phyloP scores from a whole-genome alignment of 345 rosid genomes.

The Raphanus sativus region DNA sequence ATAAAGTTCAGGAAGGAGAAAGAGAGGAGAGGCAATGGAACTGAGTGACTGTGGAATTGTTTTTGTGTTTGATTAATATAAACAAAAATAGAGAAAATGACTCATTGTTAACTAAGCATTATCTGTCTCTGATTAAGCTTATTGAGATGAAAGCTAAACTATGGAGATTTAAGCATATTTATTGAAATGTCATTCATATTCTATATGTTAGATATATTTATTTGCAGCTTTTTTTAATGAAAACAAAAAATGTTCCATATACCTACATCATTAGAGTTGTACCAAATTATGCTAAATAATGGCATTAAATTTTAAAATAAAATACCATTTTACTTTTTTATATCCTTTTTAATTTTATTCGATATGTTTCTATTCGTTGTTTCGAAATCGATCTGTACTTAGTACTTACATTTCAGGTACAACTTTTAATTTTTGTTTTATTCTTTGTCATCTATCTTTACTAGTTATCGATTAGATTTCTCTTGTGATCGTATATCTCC shows the following conservation, averaged over 20 bases:
- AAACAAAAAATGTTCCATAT: not conserved
- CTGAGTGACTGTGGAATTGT: not conserved
- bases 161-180: not conserved
- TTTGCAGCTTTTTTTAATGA: not conserved
- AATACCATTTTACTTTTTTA: not conserved
- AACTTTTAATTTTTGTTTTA: not conserved
- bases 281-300: not conserved
- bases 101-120: not conserved
- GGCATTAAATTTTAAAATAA: not conserved
- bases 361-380: not conserved
- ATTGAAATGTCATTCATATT: not conserved
- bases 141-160: not conserved
- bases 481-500: not conserved
- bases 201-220: not conserved
- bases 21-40: constrained; percentile 14
- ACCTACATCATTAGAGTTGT: not conserved
- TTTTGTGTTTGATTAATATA: not conserved
- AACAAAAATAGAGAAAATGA: not conserved
- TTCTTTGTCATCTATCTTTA: not conserved
- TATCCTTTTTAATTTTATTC: not conserved
- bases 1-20: constrained; percentile 39
- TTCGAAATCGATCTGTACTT: not conserved
- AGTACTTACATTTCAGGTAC: not conserved
- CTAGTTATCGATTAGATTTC: not conserved
- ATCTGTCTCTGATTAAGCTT: not conserved